Evolutionary conservation across 2,329 filamentous ascomycete genomes (phyloP).

Genomic region (Grosmannia serpens): DNA sequence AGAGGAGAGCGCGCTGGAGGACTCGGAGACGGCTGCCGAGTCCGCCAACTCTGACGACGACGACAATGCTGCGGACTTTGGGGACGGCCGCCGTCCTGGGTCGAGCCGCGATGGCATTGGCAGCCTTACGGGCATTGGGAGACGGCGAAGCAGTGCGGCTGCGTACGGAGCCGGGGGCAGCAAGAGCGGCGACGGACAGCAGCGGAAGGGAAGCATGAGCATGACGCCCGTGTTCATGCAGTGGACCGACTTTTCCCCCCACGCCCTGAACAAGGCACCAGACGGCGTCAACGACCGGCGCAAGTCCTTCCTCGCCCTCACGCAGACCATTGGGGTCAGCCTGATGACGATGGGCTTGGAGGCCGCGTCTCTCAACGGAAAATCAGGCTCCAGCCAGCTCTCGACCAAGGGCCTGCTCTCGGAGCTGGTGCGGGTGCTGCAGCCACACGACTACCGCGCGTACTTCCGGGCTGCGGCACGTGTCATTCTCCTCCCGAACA

Average conservation of each 20-base stretch:
- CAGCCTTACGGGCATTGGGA: neutral
- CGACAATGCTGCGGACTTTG: neutral
- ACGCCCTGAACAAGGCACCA: constrained; percentile 9
- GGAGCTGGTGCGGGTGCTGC: constrained; percentile 11
- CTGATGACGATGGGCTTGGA: constrained; percentile 5
- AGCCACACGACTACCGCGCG: constrained; percentile 14
- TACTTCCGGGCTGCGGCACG: constrained; percentile 13
- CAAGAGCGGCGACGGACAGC: neutral
- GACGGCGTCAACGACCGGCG: constrained; percentile 10
- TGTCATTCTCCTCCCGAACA: constrained; percentile 9
- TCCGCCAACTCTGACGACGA: constrained; percentile 4
- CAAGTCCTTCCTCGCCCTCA: constrained; percentile 10
- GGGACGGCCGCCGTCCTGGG: neutral
- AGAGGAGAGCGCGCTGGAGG: constrained; percentile 7
- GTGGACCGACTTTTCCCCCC: constrained; percentile 8
- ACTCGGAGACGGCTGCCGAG: constrained; percentile 8
- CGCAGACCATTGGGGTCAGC: constrained; percentile 8
- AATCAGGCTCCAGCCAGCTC: neutral
- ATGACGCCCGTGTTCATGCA: constrained; percentile 6
- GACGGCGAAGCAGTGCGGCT: neutral
- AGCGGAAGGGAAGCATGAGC: neutral
- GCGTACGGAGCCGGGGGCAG: neutral
- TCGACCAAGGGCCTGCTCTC: constrained; percentile 9
- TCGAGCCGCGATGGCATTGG: neutral
- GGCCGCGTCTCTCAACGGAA: neutral